Evolutionary conservation across 2,329 filamentous ascomycete genomes (phyloP).

Genomic region (Xylaria hypoxylon): DNA sequence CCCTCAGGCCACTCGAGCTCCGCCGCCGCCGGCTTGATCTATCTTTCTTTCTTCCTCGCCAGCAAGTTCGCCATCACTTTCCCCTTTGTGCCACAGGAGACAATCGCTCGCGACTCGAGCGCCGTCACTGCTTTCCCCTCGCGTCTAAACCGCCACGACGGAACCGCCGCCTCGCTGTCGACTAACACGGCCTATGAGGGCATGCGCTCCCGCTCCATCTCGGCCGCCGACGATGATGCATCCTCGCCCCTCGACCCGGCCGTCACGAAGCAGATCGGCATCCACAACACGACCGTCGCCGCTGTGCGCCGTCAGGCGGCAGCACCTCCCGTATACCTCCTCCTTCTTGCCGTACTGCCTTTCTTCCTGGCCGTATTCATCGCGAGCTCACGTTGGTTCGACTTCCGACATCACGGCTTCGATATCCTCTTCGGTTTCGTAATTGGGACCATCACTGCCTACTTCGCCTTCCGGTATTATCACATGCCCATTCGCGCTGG

Average conservation of each 20-base stretch:
- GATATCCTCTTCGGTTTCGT: slow-evolving; percentile 88
- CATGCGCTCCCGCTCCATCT: slow-evolving; percentile 41
- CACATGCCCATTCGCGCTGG: slow-evolving; percentile 83
- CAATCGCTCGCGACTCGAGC: slow-evolving; percentile 57
- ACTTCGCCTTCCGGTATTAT: slow-evolving; percentile 85
- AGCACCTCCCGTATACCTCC: slow-evolving; percentile 83
- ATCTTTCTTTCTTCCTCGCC: slow-evolving; percentile 87
- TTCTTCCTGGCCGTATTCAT: slow-evolving; percentile 83
- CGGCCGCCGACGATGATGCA: slow-evolving; percentile 42
- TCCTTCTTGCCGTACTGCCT: slow-evolving; percentile 76
- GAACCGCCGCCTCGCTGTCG: slow-evolving; percentile 15
- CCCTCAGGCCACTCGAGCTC: slow-evolving; percentile 82
- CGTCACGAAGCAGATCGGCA: slow-evolving; percentile 49
- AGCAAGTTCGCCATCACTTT: slow-evolving; percentile 82
- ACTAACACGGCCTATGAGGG: slow-evolving; percentile 52
- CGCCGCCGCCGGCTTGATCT: slow-evolving; percentile 82
- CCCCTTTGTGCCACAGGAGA: slow-evolving; percentile 71
- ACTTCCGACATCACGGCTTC: slow-evolving; percentile 92
- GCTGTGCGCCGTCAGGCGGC: slow-evolving; percentile 79
- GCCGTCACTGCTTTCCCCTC: slow-evolving; percentile 79
- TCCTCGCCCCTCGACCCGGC: slow-evolving; percentile 48
- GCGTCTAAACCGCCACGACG: slow-evolving; percentile 64
- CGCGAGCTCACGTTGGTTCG: slow-evolving; percentile 84
- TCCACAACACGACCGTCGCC: slow-evolving; percentile 55
- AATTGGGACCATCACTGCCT: slow-evolving; percentile 77